Conservation (phyloP, 2,329 filamentous ascomycete species). For the Aureobasidium sp. region DNA sequence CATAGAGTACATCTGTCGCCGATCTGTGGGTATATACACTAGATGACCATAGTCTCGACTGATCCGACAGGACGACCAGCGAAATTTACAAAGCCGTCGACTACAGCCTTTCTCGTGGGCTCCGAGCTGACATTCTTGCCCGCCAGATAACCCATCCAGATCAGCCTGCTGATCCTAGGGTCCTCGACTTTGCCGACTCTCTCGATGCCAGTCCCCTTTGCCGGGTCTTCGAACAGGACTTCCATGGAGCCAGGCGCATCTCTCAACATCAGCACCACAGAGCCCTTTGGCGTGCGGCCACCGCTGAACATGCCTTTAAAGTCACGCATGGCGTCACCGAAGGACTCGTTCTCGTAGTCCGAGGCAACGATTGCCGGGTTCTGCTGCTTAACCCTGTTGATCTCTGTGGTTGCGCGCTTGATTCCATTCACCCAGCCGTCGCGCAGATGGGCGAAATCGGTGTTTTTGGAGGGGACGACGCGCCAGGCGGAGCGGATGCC, state of each 20-base stretch:
- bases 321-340: slow-evolving; percentile 65
- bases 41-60: slow-evolving; percentile 65
- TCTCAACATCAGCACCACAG: slow-evolving; percentile 67
- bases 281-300: slow-evolving; percentile 68
- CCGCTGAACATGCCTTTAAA: slow-evolving; percentile 81
- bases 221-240: slow-evolving; percentile 57
- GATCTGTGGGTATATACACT: not conserved
- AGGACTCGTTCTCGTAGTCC: slow-evolving; percentile 64
- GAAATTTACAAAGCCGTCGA: slow-evolving; percentile 81
- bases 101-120: slow-evolving; percentile 69
- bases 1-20: no score
- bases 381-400: slow-evolving; percentile 2
- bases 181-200: slow-evolving; percentile 65
- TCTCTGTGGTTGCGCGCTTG: slow-evolving; percentile 57
- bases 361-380: slow-evolving; percentile 26
- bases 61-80: slow-evolving; percentile 84
- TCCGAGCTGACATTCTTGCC: slow-evolving; percentile 85
- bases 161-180: slow-evolving; percentile 68
- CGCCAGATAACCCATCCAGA: slow-evolving; percentile 87
- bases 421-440: slow-evolving; percentile 88
- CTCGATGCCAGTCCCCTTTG: slow-evolving; percentile 39
- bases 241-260: slow-evolving; percentile 59
- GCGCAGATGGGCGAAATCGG: slow-evolving; percentile 85
- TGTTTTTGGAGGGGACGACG: slow-evolving; percentile 85
- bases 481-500: slow-evolving; percentile 71